Base-by-base conservation (phyloP, 139 green algal genomes). In the Ulvella scutata region DNA sequence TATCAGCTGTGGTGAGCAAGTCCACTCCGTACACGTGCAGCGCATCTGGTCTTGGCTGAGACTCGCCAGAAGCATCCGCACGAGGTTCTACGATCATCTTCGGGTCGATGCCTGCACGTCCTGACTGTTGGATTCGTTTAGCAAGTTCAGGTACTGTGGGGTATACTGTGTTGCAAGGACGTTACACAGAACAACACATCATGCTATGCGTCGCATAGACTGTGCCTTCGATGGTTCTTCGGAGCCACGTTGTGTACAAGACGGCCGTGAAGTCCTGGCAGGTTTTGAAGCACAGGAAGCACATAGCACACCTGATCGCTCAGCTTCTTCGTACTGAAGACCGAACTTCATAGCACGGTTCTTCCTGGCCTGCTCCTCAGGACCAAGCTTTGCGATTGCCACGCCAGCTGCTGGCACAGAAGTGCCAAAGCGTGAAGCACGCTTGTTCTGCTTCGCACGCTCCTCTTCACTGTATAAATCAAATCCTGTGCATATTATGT, bases 21-120 rank as follows among this genome's bases (percentile, higher is more conserved):
- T 96, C 90, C 9, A 96, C 86, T 26, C 91, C 91, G 76, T 96
- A 95, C 44, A 96, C 62, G 82, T 94, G 87, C 33, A 94, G 78
- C 0, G 84, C 86, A 21, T 88, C 83, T 3, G 76, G 77, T 9
- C 80, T 67, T 26, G 74, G 59, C 23, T 62, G 59, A 4, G 84
- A 39, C 33, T 84, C 62, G 13, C 62, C 43, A 20, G 87, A 80
- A 29, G 84, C 77, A 72, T 75, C 77, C n/a, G 83, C 77, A 21
- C 82, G 74, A 0, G 37, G 9, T 0, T 51, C 59, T 51, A 83
- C 79, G 31, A 92, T 84, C 23, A 75, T 76, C 9, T 84, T 80
- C 73, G 78, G 10, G 77, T 93, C 89, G 75, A 87, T 67, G 17
- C 51, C 51, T 67, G 51, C n/a, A 67, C 9, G n/a, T n/a, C n/a